A percentile compares a stretch with the other conserved stretches of the same genome.
Evolutionary conservation across 2,329 filamentous ascomycete species (phyloP).

Genomic region (Hymenoscyphus salicellus): DNA sequence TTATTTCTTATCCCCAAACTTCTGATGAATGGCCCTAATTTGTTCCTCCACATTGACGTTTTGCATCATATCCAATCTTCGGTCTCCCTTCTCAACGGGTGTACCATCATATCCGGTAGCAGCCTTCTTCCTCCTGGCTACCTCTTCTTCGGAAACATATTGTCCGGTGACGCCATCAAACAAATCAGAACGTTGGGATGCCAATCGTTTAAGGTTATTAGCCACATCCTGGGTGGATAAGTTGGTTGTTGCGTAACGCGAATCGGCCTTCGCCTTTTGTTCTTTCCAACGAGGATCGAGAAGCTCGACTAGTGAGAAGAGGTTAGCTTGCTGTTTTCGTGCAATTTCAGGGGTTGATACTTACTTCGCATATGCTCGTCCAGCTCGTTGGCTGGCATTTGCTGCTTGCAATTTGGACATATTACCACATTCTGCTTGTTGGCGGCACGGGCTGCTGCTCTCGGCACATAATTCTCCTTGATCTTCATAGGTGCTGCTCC

Average conservation of each 20-base stretch:
- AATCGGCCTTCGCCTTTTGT: slow-evolving; percentile 84
- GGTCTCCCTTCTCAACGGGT: slow-evolving; percentile 55
- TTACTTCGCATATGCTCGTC: slow-evolving; percentile 87
- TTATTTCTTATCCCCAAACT: slow-evolving; percentile 41
- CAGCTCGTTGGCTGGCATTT: slow-evolving; percentile 81
- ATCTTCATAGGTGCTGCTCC: slow-evolving; percentile 77
- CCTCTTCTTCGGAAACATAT: slow-evolving; percentile 68
- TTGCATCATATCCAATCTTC: slow-evolving; percentile 56
- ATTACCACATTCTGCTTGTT: slow-evolving; percentile 66
- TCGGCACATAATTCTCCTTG: slow-evolving; percentile 86
- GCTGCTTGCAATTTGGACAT: slow-evolving; percentile 90
- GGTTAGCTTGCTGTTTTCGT: slow-evolving; percentile 17
- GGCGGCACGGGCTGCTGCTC: slow-evolving; percentile 69
- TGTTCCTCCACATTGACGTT: slow-evolving; percentile 81
- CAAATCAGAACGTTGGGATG: slow-evolving; percentile 81
- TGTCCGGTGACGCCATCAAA: slow-evolving; percentile 74
- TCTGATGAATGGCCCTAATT: slow-evolving; percentile 66
- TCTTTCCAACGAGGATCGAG: slow-evolving; percentile 95
- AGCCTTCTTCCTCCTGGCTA: slow-evolving; percentile 72
- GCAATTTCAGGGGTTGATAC: slow-evolving; percentile 26
- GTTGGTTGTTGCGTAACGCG: slow-evolving; percentile 81
- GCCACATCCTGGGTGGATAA: slow-evolving; percentile 83
- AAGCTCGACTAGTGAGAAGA: slow-evolving; percentile 63
- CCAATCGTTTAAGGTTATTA: slow-evolving; percentile 91
- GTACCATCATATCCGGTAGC: slow-evolving; percentile 67